Evolutionary conservation across 306 rosid species (phyloP), one percentile per base, ranked within the genome.

Genomic region (Abrus pulchellus): DNA sequence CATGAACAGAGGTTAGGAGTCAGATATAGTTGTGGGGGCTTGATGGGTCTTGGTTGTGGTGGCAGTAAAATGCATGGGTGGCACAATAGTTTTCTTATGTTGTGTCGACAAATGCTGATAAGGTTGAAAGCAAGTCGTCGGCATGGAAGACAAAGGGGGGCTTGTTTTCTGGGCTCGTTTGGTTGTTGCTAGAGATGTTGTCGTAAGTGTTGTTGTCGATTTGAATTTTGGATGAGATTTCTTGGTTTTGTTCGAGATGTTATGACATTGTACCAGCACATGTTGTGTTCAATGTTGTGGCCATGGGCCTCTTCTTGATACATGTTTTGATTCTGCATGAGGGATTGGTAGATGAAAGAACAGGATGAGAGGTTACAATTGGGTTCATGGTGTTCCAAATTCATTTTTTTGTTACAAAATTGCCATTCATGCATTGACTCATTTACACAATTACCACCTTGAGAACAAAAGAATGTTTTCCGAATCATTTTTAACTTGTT

Each of bases 1-100:
- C 34, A 65, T 65, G 72, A 65, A 40, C 7, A 65, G 52, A 41
- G 72, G 69, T 63, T 63, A 40, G 71, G 71, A 41, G 52, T 65
- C 33, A 65, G n/a, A 41, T 3, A 43, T 9, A 0, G 5, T 43
- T 12, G 32, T 11, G 8, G 20, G 36, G 48, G 48, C 12, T 36
- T 36, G 1, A 60, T 59, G 65, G 40, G 65, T 57, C 63, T 28
- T 57, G 20, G 28, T 5, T 65, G 50, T 65, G 3, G 71, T 65
- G 50, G 71, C 50, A 65, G 49, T 40, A 40, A 40, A 44, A 40
- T 38, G 50, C 71, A 62, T 7, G 4, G 28, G 34, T 5, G 41
- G 9, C 68, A 65, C 52, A 41, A 41, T 8, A 14, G 72, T 65
- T 65, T 9, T 7, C 7, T 20, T 1, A 52, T 65, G 13, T 65